These are phyloP conservation scores for Mycena galericulata DNA, from an alignment of 768 basidiomycete genomes.

Conservation along the genomic window DNA sequence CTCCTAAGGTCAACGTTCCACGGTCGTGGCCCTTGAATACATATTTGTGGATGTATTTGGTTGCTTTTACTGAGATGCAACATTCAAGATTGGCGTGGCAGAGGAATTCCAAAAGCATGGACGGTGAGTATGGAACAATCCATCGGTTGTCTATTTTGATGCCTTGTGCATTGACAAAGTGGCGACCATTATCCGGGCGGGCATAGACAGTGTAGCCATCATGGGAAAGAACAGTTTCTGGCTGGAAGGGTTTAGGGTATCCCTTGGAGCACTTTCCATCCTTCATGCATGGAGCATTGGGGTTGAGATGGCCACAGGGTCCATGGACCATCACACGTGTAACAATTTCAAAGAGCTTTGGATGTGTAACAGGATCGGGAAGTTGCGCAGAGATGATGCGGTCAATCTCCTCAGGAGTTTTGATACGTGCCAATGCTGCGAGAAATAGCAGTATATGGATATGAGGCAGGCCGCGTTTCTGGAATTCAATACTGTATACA, in stretches of 20 bases:
- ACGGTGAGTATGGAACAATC: slow-evolving; percentile 51
- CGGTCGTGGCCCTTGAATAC: too few relatives aligned
- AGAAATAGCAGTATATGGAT: too few relatives aligned
- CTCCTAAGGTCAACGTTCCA: too few relatives aligned
- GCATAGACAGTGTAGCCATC: slow-evolving; percentile 52
- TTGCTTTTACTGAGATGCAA: slow-evolving; percentile 3
- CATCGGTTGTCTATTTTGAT: slow-evolving; percentile 39
- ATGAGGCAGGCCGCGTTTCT: too few relatives aligned
- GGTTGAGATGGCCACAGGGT: slow-evolving; percentile 47
- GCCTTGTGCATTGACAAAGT: not conserved
- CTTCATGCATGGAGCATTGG: slow-evolving; percentile 49
- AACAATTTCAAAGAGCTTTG: slow-evolving; percentile 37
- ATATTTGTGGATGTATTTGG: not conserved
- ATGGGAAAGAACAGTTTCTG: slow-evolving; percentile 42
- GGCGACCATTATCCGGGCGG: slow-evolving; percentile 35
- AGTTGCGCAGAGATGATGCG: slow-evolving; percentile 48
- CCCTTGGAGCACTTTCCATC: slow-evolving; percentile 50
- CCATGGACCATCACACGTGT: slow-evolving; percentile 55
- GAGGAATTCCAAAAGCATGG: slow-evolving; percentile 22
- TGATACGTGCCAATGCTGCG: slow-evolving; percentile 23
- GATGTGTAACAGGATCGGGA: slow-evolving; percentile 48
- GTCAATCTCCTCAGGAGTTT: slow-evolving; percentile 43
- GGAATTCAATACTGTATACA: not conserved
- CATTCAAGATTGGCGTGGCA: slow-evolving; percentile 2
- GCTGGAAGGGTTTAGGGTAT: slow-evolving; percentile 51